phyloP scores from a whole-genome alignment of 148 eudicot species.

The Vaccinium darrowii region DNA sequence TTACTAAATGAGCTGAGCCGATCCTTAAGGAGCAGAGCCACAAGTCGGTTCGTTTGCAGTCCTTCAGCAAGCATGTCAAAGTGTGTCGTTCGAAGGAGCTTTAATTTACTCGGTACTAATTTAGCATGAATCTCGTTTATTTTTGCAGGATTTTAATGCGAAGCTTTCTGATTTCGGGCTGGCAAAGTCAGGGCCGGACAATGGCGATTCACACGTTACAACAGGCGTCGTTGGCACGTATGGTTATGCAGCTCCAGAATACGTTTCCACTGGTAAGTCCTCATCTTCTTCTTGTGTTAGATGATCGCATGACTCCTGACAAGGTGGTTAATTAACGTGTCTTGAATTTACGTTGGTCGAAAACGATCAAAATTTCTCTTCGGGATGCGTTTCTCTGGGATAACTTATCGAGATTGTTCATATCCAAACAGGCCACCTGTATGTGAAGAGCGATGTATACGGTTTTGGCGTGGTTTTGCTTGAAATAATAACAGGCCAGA shows the following conservation, averaged over 20 bases:
- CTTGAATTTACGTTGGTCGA: neutral
- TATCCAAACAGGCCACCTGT: conserved; percentile 46
- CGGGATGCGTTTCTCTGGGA: neutral
- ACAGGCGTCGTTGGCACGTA: conserved; percentile 80
- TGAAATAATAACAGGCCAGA: conserved; percentile 55
- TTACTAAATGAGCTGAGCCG: too few relatives aligned
- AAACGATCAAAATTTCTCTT: neutral
- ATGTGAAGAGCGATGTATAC: conserved; percentile 74
- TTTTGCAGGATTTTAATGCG: conserved; percentile 52
- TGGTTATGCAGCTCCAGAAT: conserved; percentile 92
- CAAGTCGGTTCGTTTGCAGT: too few relatives aligned
- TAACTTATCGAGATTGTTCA: neutral
- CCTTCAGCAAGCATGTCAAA: neutral
- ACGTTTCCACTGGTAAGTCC: conserved; percentile 46
- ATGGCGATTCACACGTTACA: conserved; percentile 71
- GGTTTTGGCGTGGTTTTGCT: conserved; percentile 77
- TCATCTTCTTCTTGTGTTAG: neutral
- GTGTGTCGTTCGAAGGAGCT: neutral
- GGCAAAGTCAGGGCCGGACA: conserved; percentile 71
- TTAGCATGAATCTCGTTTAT: neutral
- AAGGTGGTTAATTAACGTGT: neutral
- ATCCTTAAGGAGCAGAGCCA: too few relatives aligned
- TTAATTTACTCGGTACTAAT: neutral
- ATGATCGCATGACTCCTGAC: neutral
- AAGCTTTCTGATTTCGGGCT: conserved; percentile 91